A percentile compares a stretch with the other conserved stretches of the same genome.
Conservation (phyloP, 148 eudicot species). For the Gaultheria prostrata region DNA sequence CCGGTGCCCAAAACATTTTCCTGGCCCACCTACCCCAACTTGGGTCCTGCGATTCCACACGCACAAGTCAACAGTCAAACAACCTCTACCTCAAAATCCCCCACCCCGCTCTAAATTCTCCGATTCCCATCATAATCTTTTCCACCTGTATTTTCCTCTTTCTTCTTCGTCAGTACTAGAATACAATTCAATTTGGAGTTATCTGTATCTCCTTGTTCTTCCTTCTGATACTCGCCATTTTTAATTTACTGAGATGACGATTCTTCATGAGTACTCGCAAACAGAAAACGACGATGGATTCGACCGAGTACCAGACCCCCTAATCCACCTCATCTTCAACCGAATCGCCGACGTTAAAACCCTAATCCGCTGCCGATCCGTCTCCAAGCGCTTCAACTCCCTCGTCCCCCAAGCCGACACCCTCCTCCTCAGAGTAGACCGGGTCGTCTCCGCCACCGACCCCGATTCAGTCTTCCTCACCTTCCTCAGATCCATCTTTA, state of each 20-base stretch:
- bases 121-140: not conserved
- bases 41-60: not conserved
- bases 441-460: constrained; percentile 29
- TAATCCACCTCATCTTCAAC: constrained; percentile 28
- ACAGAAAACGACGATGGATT: constrained; percentile 17
- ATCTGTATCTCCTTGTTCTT: no score
- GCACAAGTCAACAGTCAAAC: constrained; percentile 15
- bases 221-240: no score
- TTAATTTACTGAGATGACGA: no score
- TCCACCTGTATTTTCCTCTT: not conserved
- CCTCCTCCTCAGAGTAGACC: constrained; percentile 30
- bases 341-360: constrained; percentile 27
- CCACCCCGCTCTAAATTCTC: not conserved
- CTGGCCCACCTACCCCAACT: no score
- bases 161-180: not conserved
- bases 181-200: not conserved
- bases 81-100: not conserved
- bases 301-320: constrained; percentile 35
- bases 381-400: constrained; percentile 32
- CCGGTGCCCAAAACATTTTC: no score
- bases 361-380: constrained; percentile 28
- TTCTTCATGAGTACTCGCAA: not conserved
- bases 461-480: constrained; percentile 13
- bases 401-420: constrained; percentile 35
- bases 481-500: constrained; percentile 27